Percentiles rank a stretch among this genome's conserved stretches.
These are phyloP conservation scores for Glomus cerebriforme DNA, from an alignment of 192 early-diverging fungal genomes.

Conservation along the genomic window DNA sequence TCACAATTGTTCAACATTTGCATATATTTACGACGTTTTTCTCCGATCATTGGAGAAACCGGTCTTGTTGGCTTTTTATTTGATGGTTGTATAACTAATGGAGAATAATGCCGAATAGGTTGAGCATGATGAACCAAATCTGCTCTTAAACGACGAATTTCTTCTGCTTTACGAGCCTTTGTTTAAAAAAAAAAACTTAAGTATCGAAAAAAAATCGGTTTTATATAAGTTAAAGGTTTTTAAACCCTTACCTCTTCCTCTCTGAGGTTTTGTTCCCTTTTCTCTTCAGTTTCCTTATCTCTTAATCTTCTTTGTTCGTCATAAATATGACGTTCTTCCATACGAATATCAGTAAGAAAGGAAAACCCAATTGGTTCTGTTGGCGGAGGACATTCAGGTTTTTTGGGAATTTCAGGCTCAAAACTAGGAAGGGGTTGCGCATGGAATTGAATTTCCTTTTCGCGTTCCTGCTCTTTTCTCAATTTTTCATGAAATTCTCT, in stretches of 20 bases:
- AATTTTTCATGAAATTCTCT: slow-evolving; percentile 5
- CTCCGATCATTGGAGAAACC: slow-evolving; percentile 18
- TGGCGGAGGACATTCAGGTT: slow-evolving; percentile 11
- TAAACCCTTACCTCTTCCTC: slow-evolving; percentile 22
- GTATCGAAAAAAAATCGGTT: neutral
- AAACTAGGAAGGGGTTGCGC: slow-evolving; percentile 7
- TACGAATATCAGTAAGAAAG: slow-evolving; percentile 7
- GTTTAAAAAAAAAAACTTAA: neutral
- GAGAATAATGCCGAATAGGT: neutral
- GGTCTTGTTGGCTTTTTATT: slow-evolving; percentile 15
- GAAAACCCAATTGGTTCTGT: slow-evolving; percentile 14
- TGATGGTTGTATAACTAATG: slow-evolving; percentile 15
- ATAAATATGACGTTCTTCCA: neutral
- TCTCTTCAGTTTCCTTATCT: neutral
- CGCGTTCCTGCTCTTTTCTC: neutral
- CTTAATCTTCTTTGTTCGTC: neutral
- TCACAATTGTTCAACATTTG: no score
- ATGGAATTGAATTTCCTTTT: slow-evolving; percentile 18
- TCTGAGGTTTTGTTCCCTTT: neutral
- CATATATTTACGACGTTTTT: neutral
- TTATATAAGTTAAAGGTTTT: neutral
- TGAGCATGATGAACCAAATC: slow-evolving; percentile 13
- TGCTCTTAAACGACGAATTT: slow-evolving; percentile 13
- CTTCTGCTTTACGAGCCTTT: neutral
- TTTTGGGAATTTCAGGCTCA: slow-evolving; percentile 7